Evolutionary conservation across 352 stramenopile species (phyloP).

Genomic region (Phytophthora citrophthora): DNA sequence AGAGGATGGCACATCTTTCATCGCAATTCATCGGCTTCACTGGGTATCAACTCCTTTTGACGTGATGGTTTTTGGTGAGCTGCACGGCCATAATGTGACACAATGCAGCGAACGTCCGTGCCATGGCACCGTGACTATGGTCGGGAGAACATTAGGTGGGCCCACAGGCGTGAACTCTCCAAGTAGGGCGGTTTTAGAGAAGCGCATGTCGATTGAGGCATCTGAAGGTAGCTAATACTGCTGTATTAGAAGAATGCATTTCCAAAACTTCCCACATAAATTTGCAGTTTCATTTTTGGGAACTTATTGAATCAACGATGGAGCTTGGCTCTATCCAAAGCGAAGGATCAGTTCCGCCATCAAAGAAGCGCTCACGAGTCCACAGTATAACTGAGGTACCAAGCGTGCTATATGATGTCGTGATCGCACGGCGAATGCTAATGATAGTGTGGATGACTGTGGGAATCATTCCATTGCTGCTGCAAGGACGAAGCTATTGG

Average conservation of each 20-base stretch:
- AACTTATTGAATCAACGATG: slow-evolving; percentile 1
- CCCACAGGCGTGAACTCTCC: background rate
- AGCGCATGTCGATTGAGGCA: slow-evolving; percentile 14
- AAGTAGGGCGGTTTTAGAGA: background rate
- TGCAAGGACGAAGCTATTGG: slow-evolving; percentile 21
- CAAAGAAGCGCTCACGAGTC: background rate
- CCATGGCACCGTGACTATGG: slow-evolving; percentile 24
- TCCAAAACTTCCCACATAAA: background rate
- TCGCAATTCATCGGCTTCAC: slow-evolving; percentile 22
- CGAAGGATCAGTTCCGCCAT: background rate
- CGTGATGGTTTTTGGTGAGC: slow-evolving; percentile 24
- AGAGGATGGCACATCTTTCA: slow-evolving; percentile 17
- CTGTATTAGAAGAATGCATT: too few relatives aligned
- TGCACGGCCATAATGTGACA: slow-evolving; percentile 15
- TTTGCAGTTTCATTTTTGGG: too few relatives aligned
- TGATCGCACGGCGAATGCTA: slow-evolving; percentile 11
- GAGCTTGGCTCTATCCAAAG: background rate
- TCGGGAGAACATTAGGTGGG: slow-evolving; percentile 24
- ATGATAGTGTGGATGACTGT: slow-evolving; percentile 14
- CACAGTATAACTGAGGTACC: background rate
- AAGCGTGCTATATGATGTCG: slow-evolving; percentile 5
- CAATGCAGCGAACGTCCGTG: slow-evolving; percentile 21
- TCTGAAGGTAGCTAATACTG: background rate
- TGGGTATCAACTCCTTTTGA: slow-evolving; percentile 28
- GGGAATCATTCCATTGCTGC: slow-evolving; percentile 18